Evolutionary conservation across 257 asterid genomes (phyloP), one percentile per base, ranked within the genome.

Genomic region (Solanum tarapatanum): DNA sequence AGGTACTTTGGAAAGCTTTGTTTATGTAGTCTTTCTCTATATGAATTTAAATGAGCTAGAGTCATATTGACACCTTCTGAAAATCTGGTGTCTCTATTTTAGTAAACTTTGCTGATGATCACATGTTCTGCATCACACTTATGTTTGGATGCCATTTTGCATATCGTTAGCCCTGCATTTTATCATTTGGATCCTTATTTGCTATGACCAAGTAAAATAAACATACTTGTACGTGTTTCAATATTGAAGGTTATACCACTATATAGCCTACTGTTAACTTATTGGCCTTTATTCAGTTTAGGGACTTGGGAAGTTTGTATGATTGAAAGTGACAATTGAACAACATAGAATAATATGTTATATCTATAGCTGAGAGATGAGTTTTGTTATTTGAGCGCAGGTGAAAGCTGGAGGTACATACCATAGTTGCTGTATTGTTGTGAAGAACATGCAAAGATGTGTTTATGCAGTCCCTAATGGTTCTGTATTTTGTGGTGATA

Each of bases 381-480:
- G 69, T 73, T 69, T 85, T 90, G 76, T 89, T 79, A 30, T 80
- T 92, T 72, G 88, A 86, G 85, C 90, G 32, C 84, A 97, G 99
- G 99, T 97, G 60, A 93, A 95, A 93, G 91, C 95, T 79, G 97
- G 95, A 87, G 90, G 90, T 37, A 86, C 93, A 84, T 97, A 94
- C 90, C 94, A 95, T 76, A 96, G 99, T 90, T 97, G 99, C 91
- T 97, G 99, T 87, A 94, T 92, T 89, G 94, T 94, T 88, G 98
- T 96, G 55, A 93, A 91, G 91, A 92, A 93, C 91, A 93, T 92
- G 97, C 96, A 94, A 89, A 93, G 99, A 92, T 97, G 98, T 33
- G 91, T 96, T 26, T 97, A 93, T 90, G 99, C 99, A 8, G 85
- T 97, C 89, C 99, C 99, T 74, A 91, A 87, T 84, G 93, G 89